These are phyloP conservation scores for Penicillium nordicum DNA, from an alignment of 2,329 filamentous ascomycete genomes.

Conservation along the genomic window DNA sequence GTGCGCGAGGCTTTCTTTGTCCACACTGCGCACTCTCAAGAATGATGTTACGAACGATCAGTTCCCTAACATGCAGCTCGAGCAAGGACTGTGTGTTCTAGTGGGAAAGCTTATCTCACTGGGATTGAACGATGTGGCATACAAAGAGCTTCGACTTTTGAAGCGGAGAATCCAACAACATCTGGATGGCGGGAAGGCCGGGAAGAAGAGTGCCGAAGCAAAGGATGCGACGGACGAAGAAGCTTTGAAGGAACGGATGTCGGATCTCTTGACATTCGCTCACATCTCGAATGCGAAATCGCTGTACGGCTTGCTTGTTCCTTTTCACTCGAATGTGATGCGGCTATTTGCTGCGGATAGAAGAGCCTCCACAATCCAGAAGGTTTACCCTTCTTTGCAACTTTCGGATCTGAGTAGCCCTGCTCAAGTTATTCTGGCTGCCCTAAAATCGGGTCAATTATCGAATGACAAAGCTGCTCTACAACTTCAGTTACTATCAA, in stretches of 20 bases:
- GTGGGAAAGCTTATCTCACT: conserved; percentile 41
- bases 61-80: conserved; percentile 39
- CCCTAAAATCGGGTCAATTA: conserved; percentile 36
- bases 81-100: conserved; percentile 44
- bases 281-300: conserved; percentile 27
- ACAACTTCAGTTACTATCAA: conserved; percentile 46
- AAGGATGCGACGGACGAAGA: conserved; percentile 26
- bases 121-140: conserved; percentile 40
- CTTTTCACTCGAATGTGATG: conserved; percentile 42
- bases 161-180: conserved; percentile 37
- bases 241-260: conserved; percentile 34
- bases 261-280: conserved; percentile 37
- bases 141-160: conserved; percentile 40
- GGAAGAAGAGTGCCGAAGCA: conserved; percentile 16
- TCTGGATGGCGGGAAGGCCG: conserved; percentile 22
- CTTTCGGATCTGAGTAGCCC: conserved; percentile 38
- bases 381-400: conserved; percentile 31
- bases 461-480: conserved; percentile 40
- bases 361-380: conserved; percentile 32
- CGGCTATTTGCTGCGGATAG: conserved; percentile 37
- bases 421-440: conserved; percentile 38
- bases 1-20: conserved; percentile 41
- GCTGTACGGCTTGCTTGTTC: conserved; percentile 34
- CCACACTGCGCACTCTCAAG: conserved; percentile 37
- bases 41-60: conserved; percentile 24